Conservation (phyloP, 140 eudicot genomes). For the Eryngium alpinum region DNA sequence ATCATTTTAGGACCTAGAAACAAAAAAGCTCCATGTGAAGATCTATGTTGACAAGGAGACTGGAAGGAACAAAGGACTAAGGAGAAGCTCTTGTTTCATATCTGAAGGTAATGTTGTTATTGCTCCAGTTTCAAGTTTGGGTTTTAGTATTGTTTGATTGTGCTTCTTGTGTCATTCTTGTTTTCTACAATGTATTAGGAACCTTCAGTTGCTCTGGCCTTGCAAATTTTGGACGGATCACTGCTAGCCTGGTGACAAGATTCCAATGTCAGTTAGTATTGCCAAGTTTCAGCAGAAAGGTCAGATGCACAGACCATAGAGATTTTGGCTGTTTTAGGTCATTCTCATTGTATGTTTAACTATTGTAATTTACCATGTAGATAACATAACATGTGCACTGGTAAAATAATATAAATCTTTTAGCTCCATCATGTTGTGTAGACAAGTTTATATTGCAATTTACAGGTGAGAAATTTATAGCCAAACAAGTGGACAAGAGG, state of each 20-base stretch:
- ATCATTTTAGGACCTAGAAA: conserved; percentile 76
- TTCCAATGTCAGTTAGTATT: conserved; percentile 66
- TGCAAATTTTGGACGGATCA: conserved; percentile 84
- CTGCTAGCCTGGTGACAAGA: conserved; percentile 70
- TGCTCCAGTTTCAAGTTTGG: conserved; percentile 1
- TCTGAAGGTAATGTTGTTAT: conserved; percentile 58
- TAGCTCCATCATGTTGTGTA: neutral
- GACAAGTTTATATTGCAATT: neutral
- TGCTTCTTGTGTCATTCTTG: neutral
- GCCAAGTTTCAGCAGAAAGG: conserved; percentile 99
- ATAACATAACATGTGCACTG: neutral
- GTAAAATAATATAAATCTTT: neutral
- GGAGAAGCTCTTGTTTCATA: conserved; percentile 96
- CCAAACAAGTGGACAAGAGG: conserved; percentile 80
- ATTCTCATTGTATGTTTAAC: neutral
- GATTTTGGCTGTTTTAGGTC: conserved; percentile 1
- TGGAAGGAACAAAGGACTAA: conserved; percentile 91
- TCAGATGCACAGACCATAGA: conserved; percentile 12
- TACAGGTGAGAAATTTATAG: conserved; percentile 74
- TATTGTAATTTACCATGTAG: neutral
- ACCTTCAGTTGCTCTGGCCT: conserved; percentile 85
- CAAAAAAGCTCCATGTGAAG: conserved; percentile 91
- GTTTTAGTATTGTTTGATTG: neutral
- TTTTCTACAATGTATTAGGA: conserved; percentile 45
- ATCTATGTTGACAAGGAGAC: conserved; percentile 82